A percentile compares a stretch with the other conserved stretches of the same genome.
phyloP scores from a whole-genome alignment of 805 yeast genomes.

The Monosporozyma yasuniensis region DNA sequence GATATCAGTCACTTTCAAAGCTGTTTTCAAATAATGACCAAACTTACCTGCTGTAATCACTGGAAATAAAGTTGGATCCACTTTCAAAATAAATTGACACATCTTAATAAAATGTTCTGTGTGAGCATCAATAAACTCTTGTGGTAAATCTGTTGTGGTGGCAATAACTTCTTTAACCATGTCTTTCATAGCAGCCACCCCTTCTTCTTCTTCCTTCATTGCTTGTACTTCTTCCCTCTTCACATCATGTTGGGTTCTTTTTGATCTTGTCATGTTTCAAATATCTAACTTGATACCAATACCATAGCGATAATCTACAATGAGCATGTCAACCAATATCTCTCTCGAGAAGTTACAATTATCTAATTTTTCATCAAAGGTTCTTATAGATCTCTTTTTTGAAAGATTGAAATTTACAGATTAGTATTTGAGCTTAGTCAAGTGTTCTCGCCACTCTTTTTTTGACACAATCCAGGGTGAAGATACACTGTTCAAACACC shows the following conservation, averaged over 20 bases:
- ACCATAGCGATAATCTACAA: no score
- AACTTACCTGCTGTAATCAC: constrained; percentile 10
- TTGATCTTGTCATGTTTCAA: not conserved
- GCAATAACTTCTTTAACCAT: not conserved
- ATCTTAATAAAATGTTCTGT: constrained; percentile 30
- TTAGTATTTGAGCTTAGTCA: not conserved
- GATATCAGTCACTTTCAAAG: not conserved
- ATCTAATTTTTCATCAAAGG: not conserved
- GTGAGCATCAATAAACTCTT: constrained; percentile 22
- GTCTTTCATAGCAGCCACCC: not conserved
- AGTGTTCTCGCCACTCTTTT: not conserved
- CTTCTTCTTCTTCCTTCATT: not conserved
- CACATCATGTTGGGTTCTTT: not conserved
- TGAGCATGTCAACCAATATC: no score
- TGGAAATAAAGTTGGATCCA: constrained; percentile 31
- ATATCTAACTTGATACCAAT: not conserved
- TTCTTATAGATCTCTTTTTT: not conserved
- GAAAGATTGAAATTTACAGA: not conserved
- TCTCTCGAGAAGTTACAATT: not conserved
- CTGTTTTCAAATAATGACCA: constrained; percentile 1
- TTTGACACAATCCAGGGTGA: not conserved
- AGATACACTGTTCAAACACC: not conserved
- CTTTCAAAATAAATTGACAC: constrained; percentile 24
- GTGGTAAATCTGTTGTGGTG: constrained; percentile 12
- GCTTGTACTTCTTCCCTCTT: not conserved